phyloP scores from a whole-genome alignment of 2,329 filamentous ascomycete species.

The Diaporthe citri region DNA sequence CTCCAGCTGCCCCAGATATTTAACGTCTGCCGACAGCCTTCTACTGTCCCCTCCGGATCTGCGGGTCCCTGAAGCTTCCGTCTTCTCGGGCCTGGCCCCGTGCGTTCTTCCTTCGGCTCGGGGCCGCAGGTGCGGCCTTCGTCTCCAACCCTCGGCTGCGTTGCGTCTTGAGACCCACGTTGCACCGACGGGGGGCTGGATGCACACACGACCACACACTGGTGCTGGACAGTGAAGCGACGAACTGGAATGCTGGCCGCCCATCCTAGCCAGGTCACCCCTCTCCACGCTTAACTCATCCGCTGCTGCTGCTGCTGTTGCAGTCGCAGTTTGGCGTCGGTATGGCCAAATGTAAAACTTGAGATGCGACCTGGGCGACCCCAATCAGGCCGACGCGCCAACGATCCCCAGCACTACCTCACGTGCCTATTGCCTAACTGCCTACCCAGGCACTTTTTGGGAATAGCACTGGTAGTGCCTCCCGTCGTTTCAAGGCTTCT shows the following conservation, averaged over 20 bases:
- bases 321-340: constrained; percentile 5
- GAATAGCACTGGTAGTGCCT: not conserved
- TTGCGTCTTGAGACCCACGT: not conserved
- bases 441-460: constrained; percentile 9
- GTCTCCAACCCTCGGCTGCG: not conserved
- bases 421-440: not conserved
- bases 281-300: not conserved
- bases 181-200: not conserved
- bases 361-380: constrained; percentile 18
- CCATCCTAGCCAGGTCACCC: not conserved
- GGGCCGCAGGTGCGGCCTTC: not conserved
- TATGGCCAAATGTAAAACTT: constrained; percentile 11
- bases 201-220: not conserved
- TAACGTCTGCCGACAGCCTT: constrained; percentile 3
- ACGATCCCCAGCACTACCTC: not conserved
- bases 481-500: not conserved
- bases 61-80: constrained; percentile 14
- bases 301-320: not conserved
- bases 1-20: constrained; percentile 19
- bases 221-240: not conserved
- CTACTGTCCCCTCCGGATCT: constrained; percentile 14
- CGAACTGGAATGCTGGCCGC: not conserved
- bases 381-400: constrained; percentile 5
- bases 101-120: not conserved
- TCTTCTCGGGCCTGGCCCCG: constrained; percentile 20